Evolutionary conservation across 305 asterid genomes (phyloP).

Genomic region (Fraxinus sp.): DNA sequence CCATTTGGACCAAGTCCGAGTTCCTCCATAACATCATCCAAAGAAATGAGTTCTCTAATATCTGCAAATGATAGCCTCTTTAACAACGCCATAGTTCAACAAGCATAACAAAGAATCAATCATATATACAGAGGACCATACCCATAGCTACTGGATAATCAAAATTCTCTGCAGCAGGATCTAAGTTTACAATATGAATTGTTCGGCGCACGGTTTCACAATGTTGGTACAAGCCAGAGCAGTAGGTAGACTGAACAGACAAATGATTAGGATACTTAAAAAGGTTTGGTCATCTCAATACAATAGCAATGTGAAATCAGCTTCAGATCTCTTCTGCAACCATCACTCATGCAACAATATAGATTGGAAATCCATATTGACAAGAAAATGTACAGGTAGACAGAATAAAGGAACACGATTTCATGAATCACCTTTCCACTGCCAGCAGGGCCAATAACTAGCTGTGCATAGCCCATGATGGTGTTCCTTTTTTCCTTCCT

Average conservation of each 20-base stretch:
- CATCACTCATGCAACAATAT: background rate
- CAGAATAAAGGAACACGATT: constrained; percentile 9
- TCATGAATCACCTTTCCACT: constrained; percentile 74
- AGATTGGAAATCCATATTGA: background rate
- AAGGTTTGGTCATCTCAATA: background rate
- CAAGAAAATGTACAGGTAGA: background rate
- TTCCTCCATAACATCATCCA: constrained; percentile 97
- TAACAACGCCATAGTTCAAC: background rate
- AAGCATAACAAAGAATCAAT: background rate
- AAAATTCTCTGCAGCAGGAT: constrained; percentile 94
- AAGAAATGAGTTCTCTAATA: constrained; percentile 75
- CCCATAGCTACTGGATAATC: constrained; percentile 94
- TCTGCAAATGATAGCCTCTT: constrained; percentile 43
- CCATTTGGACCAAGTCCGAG: constrained; percentile 95
- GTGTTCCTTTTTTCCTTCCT: constrained; percentile 31
- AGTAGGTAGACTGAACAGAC: constrained; percentile 77
- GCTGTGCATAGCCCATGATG: constrained; percentile 91
- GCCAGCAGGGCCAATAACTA: constrained; percentile 97
- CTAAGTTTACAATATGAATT: constrained; percentile 79
- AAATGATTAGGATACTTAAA: constrained; percentile 7
- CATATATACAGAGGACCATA: background rate
- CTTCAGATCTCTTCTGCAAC: background rate
- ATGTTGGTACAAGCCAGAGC: constrained; percentile 77
- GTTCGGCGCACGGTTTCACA: constrained; percentile 75
- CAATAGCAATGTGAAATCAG: background rate